These are phyloP conservation scores for Thelonectria rubi DNA, from an alignment of 2,329 filamentous ascomycete species.

Conservation along the genomic window DNA sequence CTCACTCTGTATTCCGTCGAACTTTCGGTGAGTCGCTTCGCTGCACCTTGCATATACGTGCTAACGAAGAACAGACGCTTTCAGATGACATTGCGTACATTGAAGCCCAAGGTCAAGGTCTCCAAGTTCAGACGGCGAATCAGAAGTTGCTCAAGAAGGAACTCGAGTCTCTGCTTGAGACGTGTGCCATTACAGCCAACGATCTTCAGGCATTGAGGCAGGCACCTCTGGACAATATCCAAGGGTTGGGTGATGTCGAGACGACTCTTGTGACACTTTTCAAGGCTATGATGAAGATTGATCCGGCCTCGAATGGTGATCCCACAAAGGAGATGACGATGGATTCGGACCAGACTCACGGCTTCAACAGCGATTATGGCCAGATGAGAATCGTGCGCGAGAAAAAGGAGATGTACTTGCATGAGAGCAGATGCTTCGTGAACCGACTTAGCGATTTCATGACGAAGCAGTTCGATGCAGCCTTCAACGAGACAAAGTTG, in stretches of 20 bases:
- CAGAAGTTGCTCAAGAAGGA: conserved; percentile 94
- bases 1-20: conserved; percentile 95
- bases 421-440: conserved; percentile 80
- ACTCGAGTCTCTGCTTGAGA: conserved; percentile 86
- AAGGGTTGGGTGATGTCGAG: conserved; percentile 82
- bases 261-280: conserved; percentile 81
- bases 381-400: conserved; percentile 95
- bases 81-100: conserved; percentile 97
- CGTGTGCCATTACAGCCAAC: conserved; percentile 85
- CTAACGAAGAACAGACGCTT: conserved; percentile 70
- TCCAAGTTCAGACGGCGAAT: conserved; percentile 97
- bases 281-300: conserved; percentile 92
- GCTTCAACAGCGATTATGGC: conserved; percentile 77
- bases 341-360: conserved; percentile 53
- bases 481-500: conserved; percentile 74
- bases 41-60: background rate
- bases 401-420: conserved; percentile 88
- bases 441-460: conserved; percentile 84
- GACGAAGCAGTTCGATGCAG: conserved; percentile 79
- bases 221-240: conserved; percentile 75
- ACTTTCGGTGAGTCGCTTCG: conserved; percentile 72
- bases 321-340: conserved; percentile 59
- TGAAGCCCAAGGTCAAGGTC: conserved; percentile 93
- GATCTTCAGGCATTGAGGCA: conserved; percentile 75
- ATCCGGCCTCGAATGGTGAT: conserved; percentile 75